Evolutionary conservation across 108 stramenopile species (phyloP), one percentile per base, ranked within the genome.

Genomic region (Bacterosira constricta): DNA sequence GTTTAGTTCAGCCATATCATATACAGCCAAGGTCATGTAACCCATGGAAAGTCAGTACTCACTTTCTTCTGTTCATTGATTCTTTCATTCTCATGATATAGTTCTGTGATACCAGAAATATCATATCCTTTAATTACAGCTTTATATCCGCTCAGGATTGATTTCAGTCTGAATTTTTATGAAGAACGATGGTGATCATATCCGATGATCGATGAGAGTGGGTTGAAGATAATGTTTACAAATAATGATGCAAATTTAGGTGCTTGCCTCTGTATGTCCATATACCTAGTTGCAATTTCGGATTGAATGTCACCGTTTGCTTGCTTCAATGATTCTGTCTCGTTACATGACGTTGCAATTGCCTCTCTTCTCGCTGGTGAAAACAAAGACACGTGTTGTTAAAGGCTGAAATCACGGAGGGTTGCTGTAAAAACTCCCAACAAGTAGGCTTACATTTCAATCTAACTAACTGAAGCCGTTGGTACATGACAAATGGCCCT

Each of bases 361-460:
- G 30, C 49, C 54, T 78, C 77, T 57, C 77, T 59, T 51, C 63
- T 73, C 47, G 61, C 71, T 73, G 4, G n/a, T n/a, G n/a, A 18
- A 20, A 18, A 10, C 6, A 50, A 29, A 9, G 11, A 49, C 9
- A 64, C 29, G 17, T 2, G 1, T 34, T 52, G 36, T 26, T 23
- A 23, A 8, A 31, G 20, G 50, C 23, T 53, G 17, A 59, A 11
- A 38, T 5, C 31, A 23, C 17, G 13, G 1, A 18, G 31, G 1
- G 3, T 58, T 34, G 41, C 1, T 10, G 0, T 46, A 17, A 25
- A 34, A 6, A 29, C 18, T 12, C 8, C 15, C 12, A 56, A 31
- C 21, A 25, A 56, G 5, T 3, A 56, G 2, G 34, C 55, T 56
- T 56, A 56, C 55, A 31, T 31, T 10, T 56, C 32, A 25, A 56